These are phyloP conservation scores for Entonaema liquescens DNA, from an alignment of 495 filamentous ascomycete species.

Conservation along the genomic window DNA sequence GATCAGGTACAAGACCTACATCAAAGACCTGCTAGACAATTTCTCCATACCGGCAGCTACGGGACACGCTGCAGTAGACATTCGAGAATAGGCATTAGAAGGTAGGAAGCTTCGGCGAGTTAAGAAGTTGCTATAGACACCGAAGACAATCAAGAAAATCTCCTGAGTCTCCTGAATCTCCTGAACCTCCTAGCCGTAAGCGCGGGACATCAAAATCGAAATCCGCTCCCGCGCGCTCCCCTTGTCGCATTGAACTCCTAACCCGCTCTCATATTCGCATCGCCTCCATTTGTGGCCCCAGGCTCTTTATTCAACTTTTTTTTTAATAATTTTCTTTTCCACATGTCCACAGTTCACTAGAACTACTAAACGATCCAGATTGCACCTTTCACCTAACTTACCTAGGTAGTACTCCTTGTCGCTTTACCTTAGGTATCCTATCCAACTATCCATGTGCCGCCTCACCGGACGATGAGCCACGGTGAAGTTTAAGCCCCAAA, in stretches of 20 bases:
- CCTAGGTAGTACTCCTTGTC: background rate
- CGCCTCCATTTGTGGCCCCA: constrained; percentile 37
- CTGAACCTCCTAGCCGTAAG: background rate
- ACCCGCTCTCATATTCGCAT: constrained; percentile 31
- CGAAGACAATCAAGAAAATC: background rate
- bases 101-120: constrained; percentile 5
- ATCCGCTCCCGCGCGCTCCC: constrained; percentile 23
- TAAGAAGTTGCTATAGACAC: background rate
- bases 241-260: constrained; percentile 37
- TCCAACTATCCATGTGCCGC: constrained; percentile 12
- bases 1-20: constrained; percentile 1
- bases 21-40: constrained; percentile 8
- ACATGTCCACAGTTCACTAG: background rate
- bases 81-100: background rate
- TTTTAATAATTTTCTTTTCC: constrained; percentile 7
- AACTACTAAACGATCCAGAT: background rate
- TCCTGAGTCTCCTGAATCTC: background rate
- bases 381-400: background rate
- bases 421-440: background rate
- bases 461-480: constrained; percentile 1
- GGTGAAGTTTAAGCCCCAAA: constrained; percentile 12
- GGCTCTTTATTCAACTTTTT: constrained; percentile 12
- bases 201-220: constrained; percentile 20
- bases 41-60: constrained; percentile 33
- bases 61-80: constrained; percentile 19